These are phyloP conservation scores for Colletotrichum echinochloae DNA, from an alignment of 2,329 filamentous ascomycete genomes.

Conservation along the genomic window DNA sequence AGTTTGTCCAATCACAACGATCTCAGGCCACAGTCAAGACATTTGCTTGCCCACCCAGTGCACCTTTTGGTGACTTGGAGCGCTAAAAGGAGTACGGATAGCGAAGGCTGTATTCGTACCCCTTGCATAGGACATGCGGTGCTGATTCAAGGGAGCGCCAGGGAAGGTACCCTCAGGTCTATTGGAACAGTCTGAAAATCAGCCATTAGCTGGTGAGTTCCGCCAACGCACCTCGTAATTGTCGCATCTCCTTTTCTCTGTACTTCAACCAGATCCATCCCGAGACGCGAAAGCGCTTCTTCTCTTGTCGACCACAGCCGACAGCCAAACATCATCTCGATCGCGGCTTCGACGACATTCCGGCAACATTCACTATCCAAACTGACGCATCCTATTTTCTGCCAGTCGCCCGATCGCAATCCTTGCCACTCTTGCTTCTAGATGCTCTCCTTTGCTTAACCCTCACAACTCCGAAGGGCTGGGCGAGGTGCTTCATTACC, in stretches of 20 bases:
- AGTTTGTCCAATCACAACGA: background rate
- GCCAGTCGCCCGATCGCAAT: slow-evolving; percentile 1
- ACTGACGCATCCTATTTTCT: background rate
- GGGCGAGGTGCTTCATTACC: slow-evolving; percentile 15
- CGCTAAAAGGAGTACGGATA: background rate
- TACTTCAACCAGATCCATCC: background rate
- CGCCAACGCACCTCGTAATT: background rate
- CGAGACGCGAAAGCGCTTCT: slow-evolving; percentile 4
- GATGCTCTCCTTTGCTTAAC: slow-evolving; percentile 50
- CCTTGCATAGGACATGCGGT: slow-evolving; percentile 1
- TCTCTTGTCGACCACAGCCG: slow-evolving; percentile 5
- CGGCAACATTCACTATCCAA: background rate
- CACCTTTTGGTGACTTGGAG: background rate
- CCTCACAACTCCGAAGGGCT: slow-evolving; percentile 32
- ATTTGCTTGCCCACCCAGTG: background rate
- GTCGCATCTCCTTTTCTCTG: slow-evolving; percentile 12
- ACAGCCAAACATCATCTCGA: slow-evolving; percentile 6
- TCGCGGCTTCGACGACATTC: slow-evolving; percentile 3
- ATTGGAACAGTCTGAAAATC: slow-evolving; percentile 16
- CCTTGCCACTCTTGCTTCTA: slow-evolving; percentile 20
- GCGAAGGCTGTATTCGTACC: background rate
- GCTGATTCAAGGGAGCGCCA: background rate
- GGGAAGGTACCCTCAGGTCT: background rate
- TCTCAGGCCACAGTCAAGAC: background rate
- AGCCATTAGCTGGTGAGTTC: slow-evolving; percentile 3